phyloP scores from a whole-genome alignment of 2,329 filamentous ascomycete genomes.

The Verticillium nonalfalfae region DNA sequence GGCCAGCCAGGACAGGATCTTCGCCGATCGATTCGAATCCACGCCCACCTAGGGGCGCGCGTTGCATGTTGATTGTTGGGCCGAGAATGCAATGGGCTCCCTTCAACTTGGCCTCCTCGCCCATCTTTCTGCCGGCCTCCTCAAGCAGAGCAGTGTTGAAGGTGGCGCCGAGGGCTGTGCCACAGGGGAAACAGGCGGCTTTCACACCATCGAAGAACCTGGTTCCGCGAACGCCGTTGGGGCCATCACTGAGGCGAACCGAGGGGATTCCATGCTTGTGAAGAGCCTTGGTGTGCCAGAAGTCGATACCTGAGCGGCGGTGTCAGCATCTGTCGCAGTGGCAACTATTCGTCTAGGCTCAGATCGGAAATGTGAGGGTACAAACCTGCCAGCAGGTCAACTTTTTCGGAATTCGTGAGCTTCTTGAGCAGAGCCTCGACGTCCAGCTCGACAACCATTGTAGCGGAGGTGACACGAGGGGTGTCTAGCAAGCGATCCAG shows the following conservation, averaged over 20 bases:
- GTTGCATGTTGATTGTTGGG: slow-evolving; percentile 56
- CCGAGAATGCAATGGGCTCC: slow-evolving; percentile 53
- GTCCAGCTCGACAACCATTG: slow-evolving; percentile 38
- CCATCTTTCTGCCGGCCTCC: slow-evolving; percentile 44
- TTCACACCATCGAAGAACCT: slow-evolving; percentile 60
- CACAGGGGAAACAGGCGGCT: slow-evolving; percentile 56
- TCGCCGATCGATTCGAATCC: slow-evolving; percentile 55
- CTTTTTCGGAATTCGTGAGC: slow-evolving; percentile 45
- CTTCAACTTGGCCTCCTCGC: slow-evolving; percentile 47
- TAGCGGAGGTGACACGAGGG: neutral
- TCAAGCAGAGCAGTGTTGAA: slow-evolving; percentile 49
- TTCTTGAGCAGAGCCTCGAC: slow-evolving; percentile 49
- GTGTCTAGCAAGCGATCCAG: neutral
- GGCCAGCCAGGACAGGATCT: slow-evolving; percentile 50
- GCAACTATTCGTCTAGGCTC: neutral
- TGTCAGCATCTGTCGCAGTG: neutral
- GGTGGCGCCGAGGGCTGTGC: slow-evolving; percentile 50
- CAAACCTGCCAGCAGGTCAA: slow-evolving; percentile 44
- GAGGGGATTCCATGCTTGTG: slow-evolving; percentile 56
- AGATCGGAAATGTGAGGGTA: neutral
- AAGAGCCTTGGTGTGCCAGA: slow-evolving; percentile 62
- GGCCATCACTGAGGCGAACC: slow-evolving; percentile 60
- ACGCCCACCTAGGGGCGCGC: slow-evolving; percentile 52
- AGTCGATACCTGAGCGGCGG: slow-evolving; percentile 48
- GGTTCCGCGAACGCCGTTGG: slow-evolving; percentile 62